Evolutionary conservation across 192 early-diverging fungal genomes (phyloP).

Genomic region (Coemansia sp.): DNA sequence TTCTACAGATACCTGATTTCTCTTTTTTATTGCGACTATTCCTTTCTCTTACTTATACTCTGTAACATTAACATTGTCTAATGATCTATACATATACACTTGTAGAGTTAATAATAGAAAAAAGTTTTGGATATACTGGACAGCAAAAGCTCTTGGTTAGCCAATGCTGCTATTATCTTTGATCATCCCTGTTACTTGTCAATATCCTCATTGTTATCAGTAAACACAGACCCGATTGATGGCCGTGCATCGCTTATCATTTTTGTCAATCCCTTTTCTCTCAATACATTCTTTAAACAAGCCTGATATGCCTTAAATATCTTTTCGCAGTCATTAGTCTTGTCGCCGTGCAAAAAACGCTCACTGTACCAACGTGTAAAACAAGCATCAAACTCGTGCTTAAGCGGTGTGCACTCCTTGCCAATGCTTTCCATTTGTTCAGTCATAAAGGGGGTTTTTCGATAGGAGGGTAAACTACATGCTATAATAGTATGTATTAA

Average conservation of each 20-base stretch:
- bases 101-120: background rate
- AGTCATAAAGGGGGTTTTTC: background rate
- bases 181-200: background rate
- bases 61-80: background rate
- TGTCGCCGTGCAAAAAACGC: conserved; percentile 87
- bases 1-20: background rate
- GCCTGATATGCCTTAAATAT: conserved; percentile 80
- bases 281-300: conserved; percentile 74
- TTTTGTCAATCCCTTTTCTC: conserved; percentile 81
- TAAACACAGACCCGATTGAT: conserved; percentile 56
- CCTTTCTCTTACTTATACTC: background rate
- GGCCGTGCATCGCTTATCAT: conserved; percentile 82
- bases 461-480: background rate
- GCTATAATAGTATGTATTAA: background rate
- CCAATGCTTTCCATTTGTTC: conserved; percentile 55
- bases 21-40: background rate
- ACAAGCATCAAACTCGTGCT: conserved; percentile 85
- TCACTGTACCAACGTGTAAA: conserved; percentile 97
- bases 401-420: conserved; percentile 72
- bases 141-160: background rate
- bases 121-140: background rate
- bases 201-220: conserved; percentile 2
- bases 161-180: background rate
- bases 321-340: conserved; percentile 74
- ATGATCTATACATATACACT: background rate